These are phyloP conservation scores for Penicillium psychrosexuale DNA, from an alignment of 2,329 filamentous ascomycete species.

Conservation along the genomic window DNA sequence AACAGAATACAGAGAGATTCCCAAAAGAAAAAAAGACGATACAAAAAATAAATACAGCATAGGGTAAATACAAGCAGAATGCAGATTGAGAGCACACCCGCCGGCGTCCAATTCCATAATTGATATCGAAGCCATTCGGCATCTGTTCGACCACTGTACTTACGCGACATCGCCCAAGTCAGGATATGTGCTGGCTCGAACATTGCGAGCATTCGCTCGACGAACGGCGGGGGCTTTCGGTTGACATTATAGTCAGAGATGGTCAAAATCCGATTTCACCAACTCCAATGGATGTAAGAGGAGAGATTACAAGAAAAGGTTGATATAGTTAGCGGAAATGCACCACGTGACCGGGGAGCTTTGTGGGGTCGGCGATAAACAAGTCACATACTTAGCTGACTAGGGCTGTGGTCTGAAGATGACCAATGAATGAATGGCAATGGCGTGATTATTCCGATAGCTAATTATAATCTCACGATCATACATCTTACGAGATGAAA, in stretches of 20 bases:
- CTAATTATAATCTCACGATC: background rate
- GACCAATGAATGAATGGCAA: background rate
- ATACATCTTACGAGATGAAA: background rate
- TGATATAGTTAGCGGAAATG: background rate
- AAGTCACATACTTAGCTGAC: background rate
- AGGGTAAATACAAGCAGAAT: background rate
- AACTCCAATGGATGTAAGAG: background rate
- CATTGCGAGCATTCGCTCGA: constrained; percentile 19
- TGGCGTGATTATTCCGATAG: background rate
- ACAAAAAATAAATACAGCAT: background rate
- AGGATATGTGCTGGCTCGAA: constrained; percentile 28
- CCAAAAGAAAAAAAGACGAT: background rate
- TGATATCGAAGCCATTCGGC: background rate
- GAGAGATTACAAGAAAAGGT: background rate
- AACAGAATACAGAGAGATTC: background rate
- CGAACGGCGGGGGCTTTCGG: constrained; percentile 14
- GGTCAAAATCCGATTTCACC: background rate
- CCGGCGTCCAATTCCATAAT: background rate
- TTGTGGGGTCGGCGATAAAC: background rate
- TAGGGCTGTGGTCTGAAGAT: background rate
- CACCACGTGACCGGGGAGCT: background rate
- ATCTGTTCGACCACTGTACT: constrained; percentile 12
- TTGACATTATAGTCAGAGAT: constrained; percentile 6
- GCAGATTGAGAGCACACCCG: background rate
- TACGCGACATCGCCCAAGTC: constrained; percentile 28